These are phyloP conservation scores for Hypoxylon sp. DNA, from an alignment of 2,329 filamentous ascomycete species.

Conservation along the genomic window DNA sequence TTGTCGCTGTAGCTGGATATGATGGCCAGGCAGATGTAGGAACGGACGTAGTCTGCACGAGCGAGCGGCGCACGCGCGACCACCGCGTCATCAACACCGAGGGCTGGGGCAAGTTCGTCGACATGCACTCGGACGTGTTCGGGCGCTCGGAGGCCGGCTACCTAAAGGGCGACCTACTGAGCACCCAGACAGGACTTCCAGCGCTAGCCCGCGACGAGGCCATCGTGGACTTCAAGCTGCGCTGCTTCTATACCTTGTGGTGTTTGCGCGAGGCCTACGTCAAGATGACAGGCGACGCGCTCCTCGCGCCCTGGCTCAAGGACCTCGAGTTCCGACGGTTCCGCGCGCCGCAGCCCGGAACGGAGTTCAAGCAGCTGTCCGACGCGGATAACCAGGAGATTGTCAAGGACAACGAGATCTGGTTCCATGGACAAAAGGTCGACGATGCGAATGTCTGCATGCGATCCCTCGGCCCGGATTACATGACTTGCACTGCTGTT, in stretches of 20 bases:
- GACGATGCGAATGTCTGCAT: conserved; percentile 55
- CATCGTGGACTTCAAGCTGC: conserved; percentile 68
- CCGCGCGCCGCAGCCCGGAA: conserved; percentile 57
- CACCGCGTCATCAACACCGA: conserved; percentile 59
- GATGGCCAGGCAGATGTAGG: conserved; percentile 62
- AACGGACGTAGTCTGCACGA: conserved; percentile 78
- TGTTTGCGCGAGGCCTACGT: conserved; percentile 83
- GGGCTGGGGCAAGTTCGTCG: conserved; percentile 73
- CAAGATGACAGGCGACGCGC: conserved; percentile 82
- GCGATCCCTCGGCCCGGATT: conserved; percentile 57
- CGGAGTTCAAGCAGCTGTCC: conserved; percentile 34
- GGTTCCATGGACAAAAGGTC: conserved; percentile 51
- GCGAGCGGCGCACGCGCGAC: conserved; percentile 72
- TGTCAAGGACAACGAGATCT: conserved; percentile 50
- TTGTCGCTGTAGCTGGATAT: conserved; percentile 63
- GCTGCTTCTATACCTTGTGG: conserved; percentile 80
- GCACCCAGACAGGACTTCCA: conserved; percentile 34
- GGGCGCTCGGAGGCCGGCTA: conserved; percentile 66
- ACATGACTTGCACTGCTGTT: conserved; percentile 64
- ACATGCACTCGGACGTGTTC: conserved; percentile 77
- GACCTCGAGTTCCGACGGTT: conserved; percentile 75
- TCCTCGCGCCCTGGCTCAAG: conserved; percentile 76
- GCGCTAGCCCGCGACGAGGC: conserved; percentile 43
- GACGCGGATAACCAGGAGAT: conserved; percentile 47
- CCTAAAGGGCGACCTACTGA: conserved; percentile 60